Base-by-base conservation (phyloP, 345 rosid genomes). In the Lumnitzera littorea region DNA sequence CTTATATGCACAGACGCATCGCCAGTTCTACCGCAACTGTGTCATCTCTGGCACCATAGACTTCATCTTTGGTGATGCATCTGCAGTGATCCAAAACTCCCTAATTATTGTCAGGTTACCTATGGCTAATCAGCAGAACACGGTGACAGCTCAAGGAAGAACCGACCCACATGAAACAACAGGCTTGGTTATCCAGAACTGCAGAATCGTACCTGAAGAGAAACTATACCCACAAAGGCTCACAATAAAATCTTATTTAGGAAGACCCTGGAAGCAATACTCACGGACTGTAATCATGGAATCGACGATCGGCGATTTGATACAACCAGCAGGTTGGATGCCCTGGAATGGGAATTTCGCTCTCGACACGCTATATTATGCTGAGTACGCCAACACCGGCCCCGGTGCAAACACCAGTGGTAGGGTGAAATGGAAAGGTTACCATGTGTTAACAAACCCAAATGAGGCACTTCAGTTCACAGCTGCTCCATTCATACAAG, bases 11-110 rank as follows among this genome's bases (percentile, higher is more conserved):
- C 82, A 85, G 29, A 72, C 82, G 8, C 76, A 78, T 43, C 72
- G 84, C 31, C 88, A 80, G 29, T 82, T 80, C 67, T 85, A 74
- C 58, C 78, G 74, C 48, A 82, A 82, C 56, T 82, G 85, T 46
- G 76, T 80, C 58, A 69, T 82, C 64, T 80, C 87, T 0, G 82
- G 85, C 14, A 82, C 82, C 0, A n/a, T 82, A 14, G 88, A 82
- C 59, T 80, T 85, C 85, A 74, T 80, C 62, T 82, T 80, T 24
- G 81, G 84, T 0, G 79, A 78, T 36, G 70, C 78, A 2, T 43
- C 82, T 0, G 65, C 76, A 0, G 53, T 74, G 47, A 71, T 82
- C 69, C 88, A 85, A 48, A 78, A 80, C 77, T 80, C 78, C 25
- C 48, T 74, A 53, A 78, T 85, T 68, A 75, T 82, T 15, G 70